Percentiles rank a stretch among this genome's conserved stretches.
Conservation (phyloP, 1,284 basidiomycete species). For the Coniferiporia weirii region DNA sequence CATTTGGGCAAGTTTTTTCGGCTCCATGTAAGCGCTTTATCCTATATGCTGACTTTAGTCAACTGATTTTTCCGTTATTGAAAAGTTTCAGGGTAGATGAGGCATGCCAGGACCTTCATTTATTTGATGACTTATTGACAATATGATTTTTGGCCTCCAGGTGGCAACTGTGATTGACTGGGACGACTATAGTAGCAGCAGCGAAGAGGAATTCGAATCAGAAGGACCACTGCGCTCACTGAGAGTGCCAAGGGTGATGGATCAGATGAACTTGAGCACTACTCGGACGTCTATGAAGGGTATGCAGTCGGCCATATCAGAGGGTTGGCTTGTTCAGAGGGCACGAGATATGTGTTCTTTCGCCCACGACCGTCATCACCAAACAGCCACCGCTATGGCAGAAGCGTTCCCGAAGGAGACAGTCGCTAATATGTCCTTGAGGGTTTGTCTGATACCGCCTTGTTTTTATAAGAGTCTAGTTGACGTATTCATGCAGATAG, state of each 20-base stretch:
- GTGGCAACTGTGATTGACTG: conserved; percentile 67
- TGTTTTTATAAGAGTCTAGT: not conserved
- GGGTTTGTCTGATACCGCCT: conserved; percentile 31
- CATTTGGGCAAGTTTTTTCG: conserved; percentile 66
- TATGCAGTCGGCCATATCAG: conserved; percentile 56
- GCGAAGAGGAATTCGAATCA: conserved; percentile 41
- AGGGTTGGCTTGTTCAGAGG: conserved; percentile 66
- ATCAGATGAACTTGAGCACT: conserved; percentile 31
- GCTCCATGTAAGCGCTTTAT: conserved; percentile 47
- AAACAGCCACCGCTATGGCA: conserved; percentile 58
- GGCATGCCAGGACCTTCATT: not conserved
- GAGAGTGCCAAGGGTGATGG: conserved; percentile 41
- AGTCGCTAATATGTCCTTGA: conserved; percentile 64
- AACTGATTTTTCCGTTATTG: too few relatives aligned
- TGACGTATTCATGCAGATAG: conserved; percentile 38
- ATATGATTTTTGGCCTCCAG: conserved; percentile 1
- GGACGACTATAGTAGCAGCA: conserved; percentile 50
- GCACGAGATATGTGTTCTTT: conserved; percentile 72
- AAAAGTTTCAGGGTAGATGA: conserved; percentile 5
- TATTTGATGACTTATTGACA: not conserved
- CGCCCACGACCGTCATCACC: conserved; percentile 65
- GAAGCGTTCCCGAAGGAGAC: conserved; percentile 43
- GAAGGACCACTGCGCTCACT: conserved; percentile 43
- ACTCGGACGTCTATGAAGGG: conserved; percentile 61
- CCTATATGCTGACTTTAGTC: not conserved